Evolutionary conservation across 768 basidiomycete species (phyloP).

Genomic region (Serendipita vermifera): DNA sequence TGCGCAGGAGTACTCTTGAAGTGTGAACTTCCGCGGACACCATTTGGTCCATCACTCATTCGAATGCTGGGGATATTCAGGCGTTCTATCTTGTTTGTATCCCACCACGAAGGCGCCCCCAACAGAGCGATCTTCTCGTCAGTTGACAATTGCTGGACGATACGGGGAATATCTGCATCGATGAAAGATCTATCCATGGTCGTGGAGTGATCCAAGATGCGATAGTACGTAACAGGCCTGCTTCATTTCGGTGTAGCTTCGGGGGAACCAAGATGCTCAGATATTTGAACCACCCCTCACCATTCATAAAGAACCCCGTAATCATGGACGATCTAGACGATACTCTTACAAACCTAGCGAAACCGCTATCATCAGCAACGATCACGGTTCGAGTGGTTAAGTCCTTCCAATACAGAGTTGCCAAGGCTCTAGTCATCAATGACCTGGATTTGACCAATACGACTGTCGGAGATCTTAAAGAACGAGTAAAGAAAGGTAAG

Average conservation of each 20-base stretch:
- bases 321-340: constrained; percentile 11
- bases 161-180: constrained; percentile 38
- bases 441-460: constrained; percentile 62
- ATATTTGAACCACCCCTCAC: not conserved
- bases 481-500: constrained; percentile 52
- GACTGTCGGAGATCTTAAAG: constrained; percentile 72
- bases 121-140: constrained; percentile 55
- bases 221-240: not conserved
- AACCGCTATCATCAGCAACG: constrained; percentile 63
- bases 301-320: not conserved
- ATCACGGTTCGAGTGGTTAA: constrained; percentile 90
- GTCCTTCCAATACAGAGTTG: constrained; percentile 84
- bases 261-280: not conserved
- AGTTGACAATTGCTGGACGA: constrained; percentile 37
- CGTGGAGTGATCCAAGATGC: not conserved
- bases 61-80: constrained; percentile 53
- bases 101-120: constrained; percentile 61
- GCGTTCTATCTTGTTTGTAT: constrained; percentile 42
- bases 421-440: constrained; percentile 73
- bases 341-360: constrained; percentile 46
- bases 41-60: constrained; percentile 64
- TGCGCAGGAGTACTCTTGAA: constrained; percentile 47
- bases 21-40: constrained; percentile 53
- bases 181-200: constrained; percentile 30
- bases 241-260: not conserved